Base-by-base conservation (phyloP, 768 basidiomycete species). In the Gymnopilus dilepis region DNA sequence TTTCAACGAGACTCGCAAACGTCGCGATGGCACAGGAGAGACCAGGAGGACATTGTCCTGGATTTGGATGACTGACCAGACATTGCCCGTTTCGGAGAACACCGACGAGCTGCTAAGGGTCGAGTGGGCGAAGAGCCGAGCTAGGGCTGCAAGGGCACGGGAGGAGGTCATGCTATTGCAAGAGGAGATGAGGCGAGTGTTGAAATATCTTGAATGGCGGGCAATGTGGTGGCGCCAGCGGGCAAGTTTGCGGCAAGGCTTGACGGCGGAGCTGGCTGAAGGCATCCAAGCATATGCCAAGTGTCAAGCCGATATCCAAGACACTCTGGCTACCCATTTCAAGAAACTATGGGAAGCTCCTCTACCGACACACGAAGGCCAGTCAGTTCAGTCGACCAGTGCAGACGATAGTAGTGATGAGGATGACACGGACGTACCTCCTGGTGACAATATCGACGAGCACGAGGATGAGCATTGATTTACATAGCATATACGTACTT, bases 31-130 rank as follows among this genome's bases (percentile, higher is more conserved):
- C 21, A 59, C 48, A 3, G 58, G 58, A 2, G 48, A 52, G 22
- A 59, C 58, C 30, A 21, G 48, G 17, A 33, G 38, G 6, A 59
- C 58, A 17, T 17, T 61, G 13, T 61, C 60, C 2, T 61, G 60
- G 60, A 61, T 61, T 15, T 61, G 60, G 60, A 40, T 12, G 9
- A 41, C 5, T 26, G n/a, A 11, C 8, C 31, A 13, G 8, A 11
- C 22, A 6, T 9, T 9, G 15, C 17, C 5, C 19, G 5, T 21
- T 11, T n/a, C 12, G 7, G 54, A 42, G 4, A 21, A 40, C 19
- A 56, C 9, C 17, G 40, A 56, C 37, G 54, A 56, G 12, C 19
- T 56, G 5, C 21, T 56, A 19, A 34, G 54, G 26, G 12, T 5
- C 6, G 54, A 56, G 28, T 56, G 54, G 54, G 54, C 54, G 28